Conservation (phyloP, 1,284 basidiomycete species). For the Testicularia cyperi region DNA sequence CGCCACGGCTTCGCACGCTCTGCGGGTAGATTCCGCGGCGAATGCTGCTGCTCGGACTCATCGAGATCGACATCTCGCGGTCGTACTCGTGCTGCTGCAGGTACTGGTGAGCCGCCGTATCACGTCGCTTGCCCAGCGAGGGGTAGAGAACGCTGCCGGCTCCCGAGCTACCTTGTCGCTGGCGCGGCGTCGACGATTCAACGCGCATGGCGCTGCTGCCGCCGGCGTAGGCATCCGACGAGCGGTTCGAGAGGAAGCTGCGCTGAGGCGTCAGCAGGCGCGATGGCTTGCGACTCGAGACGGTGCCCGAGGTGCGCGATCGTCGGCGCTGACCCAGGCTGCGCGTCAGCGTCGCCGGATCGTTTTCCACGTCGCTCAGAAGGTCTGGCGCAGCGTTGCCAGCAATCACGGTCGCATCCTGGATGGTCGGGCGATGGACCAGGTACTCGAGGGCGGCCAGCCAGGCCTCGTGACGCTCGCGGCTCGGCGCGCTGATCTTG, state of each 20-base stretch:
- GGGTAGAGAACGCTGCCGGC: slow-evolving; percentile 64
- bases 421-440: slow-evolving; percentile 33
- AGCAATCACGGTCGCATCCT: slow-evolving; percentile 36
- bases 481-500: slow-evolving; percentile 91
- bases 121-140: slow-evolving; percentile 73
- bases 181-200: slow-evolving; percentile 69
- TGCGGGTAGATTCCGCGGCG: slow-evolving; percentile 13
- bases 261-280: slow-evolving; percentile 52
- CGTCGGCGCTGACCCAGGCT: slow-evolving; percentile 16
- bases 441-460: slow-evolving; percentile 65
- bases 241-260: slow-evolving; percentile 50
- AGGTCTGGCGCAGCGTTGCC: slow-evolving; percentile 19
- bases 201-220: slow-evolving; percentile 43
- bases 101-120: slow-evolving; percentile 85
- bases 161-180: slow-evolving; percentile 68
- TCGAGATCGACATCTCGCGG: slow-evolving; percentile 24
- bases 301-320: slow-evolving; percentile 2
- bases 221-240: slow-evolving; percentile 58
- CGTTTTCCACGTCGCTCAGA: slow-evolving; percentile 21
- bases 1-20: slow-evolving; percentile 17
- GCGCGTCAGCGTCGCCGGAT: slow-evolving; percentile 13
- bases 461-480: slow-evolving; percentile 96
- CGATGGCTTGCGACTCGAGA: not conserved
- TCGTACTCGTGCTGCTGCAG: slow-evolving; percentile 61
- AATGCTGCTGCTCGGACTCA: slow-evolving; percentile 28